These are phyloP conservation scores for Erodium trifolium DNA, from an alignment of 441 rosid genomes.

Conservation along the genomic window DNA sequence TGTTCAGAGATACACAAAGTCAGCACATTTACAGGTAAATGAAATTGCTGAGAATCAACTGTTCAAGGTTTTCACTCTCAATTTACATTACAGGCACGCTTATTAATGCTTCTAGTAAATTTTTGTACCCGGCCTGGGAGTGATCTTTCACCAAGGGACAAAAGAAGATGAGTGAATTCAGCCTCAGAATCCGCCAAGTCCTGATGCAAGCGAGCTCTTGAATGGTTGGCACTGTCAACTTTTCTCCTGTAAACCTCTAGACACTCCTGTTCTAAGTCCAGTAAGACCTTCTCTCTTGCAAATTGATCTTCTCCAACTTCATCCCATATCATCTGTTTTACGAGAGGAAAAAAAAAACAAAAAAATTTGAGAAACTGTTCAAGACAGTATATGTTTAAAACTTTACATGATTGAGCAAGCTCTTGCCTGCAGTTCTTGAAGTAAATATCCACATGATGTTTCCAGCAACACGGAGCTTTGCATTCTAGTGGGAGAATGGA, in stretches of 20 bases:
- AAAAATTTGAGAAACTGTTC: conserved; percentile 14
- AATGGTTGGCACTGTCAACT: conserved; percentile 91
- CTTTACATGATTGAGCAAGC: background rate
- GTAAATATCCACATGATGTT: conserved; percentile 85
- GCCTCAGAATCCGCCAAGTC: conserved; percentile 96
- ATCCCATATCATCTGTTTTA: conserved; percentile 88
- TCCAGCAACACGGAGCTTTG: conserved; percentile 56
- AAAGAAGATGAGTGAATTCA: conserved; percentile 86
- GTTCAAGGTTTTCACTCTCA: background rate
- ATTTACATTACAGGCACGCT: background rate
- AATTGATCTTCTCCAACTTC: conserved; percentile 86
- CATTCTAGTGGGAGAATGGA: conserved; percentile 54
- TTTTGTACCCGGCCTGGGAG: conserved; percentile 77
- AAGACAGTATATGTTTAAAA: background rate
- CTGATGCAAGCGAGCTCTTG: conserved; percentile 93
- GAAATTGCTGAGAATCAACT: background rate
- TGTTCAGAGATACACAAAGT: conserved; percentile 24
- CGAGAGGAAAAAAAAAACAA: conserved; percentile 9
- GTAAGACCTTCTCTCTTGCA: conserved; percentile 73
- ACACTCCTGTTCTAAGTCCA: conserved; percentile 86
- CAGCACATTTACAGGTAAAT: conserved; percentile 7
- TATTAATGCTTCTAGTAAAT: background rate
- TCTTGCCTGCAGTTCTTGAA: conserved; percentile 86
- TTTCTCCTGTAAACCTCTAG: conserved; percentile 86
- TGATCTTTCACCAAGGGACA: conserved; percentile 91